phyloP scores from a whole-genome alignment of 2,329 filamentous ascomycete genomes.

The Penicillium crustosum region DNA sequence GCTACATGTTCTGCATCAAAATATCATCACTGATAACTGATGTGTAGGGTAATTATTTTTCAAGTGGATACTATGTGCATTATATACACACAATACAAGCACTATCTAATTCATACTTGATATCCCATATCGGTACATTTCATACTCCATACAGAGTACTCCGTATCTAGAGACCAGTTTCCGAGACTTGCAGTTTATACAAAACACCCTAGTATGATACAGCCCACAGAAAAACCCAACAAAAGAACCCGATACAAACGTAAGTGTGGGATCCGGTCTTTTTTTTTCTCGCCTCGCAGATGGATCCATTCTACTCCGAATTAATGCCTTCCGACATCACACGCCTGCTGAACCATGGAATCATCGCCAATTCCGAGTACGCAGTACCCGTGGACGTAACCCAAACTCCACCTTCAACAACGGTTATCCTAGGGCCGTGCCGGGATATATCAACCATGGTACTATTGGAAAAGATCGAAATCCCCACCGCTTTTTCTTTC shows the following conservation, averaged over 20 bases:
- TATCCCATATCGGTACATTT: slow-evolving; percentile 2
- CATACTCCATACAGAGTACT: neutral
- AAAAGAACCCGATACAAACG: neutral
- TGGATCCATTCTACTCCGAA: slow-evolving; percentile 10
- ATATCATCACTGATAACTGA: neutral
- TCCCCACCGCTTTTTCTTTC: slow-evolving; percentile 5
- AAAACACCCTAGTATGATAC: slow-evolving; percentile 3
- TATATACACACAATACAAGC: neutral
- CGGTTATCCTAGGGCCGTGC: slow-evolving; percentile 26
- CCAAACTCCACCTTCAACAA: slow-evolving; percentile 23
- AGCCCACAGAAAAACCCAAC: neutral
- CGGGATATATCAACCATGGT: slow-evolving; percentile 24
- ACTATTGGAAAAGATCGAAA: slow-evolving; percentile 1
- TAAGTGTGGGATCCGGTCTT: slow-evolving; percentile 7
- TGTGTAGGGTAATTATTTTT: neutral
- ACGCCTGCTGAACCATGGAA: slow-evolving; percentile 21
- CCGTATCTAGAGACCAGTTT: neutral
- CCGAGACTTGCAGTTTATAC: slow-evolving; percentile 14
- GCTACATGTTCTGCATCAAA: slow-evolving; percentile 5
- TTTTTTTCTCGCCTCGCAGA: slow-evolving; percentile 7
- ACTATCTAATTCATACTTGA: neutral
- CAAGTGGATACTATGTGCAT: neutral
- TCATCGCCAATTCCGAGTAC: neutral
- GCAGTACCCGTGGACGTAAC: slow-evolving; percentile 6
- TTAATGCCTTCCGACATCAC: slow-evolving; percentile 8